Evolutionary conservation across 2,329 filamentous ascomycete genomes (phyloP).

Genomic region (Botrytis hyacinthi): DNA sequence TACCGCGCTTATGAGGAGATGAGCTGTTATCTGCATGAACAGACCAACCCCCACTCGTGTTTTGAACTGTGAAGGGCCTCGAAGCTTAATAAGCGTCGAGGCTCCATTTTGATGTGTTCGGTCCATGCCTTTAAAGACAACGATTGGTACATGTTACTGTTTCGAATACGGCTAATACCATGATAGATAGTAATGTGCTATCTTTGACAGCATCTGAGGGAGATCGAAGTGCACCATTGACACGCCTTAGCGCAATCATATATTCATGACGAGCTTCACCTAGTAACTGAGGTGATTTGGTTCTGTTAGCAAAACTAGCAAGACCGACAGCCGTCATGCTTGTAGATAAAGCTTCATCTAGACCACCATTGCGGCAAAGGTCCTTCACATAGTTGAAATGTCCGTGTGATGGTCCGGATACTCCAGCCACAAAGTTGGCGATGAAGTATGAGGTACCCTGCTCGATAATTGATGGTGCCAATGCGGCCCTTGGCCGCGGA

Average conservation of each 20-base stretch:
- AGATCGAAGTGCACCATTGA: conserved; percentile 48
- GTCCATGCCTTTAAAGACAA: conserved; percentile 51
- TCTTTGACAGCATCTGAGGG: conserved; percentile 49
- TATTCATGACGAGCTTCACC: conserved; percentile 50
- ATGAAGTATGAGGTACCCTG: conserved; percentile 24
- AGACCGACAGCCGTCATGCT: conserved; percentile 52
- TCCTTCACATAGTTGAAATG: conserved; percentile 23
- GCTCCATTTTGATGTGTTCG: conserved; percentile 55
- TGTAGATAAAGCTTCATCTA: conserved; percentile 21
- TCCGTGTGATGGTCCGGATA: conserved; percentile 18
- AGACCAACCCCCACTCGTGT: conserved; percentile 43
- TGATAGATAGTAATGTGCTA: conserved; percentile 52
- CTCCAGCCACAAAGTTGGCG: conserved; percentile 22
- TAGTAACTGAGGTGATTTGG: conserved; percentile 41
- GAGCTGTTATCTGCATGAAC: neutral
- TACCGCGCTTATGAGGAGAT: neutral
- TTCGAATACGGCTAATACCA: conserved; percentile 54
- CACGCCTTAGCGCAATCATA: conserved; percentile 48
- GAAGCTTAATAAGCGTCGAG: conserved; percentile 47
- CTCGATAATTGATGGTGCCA: conserved; percentile 19
- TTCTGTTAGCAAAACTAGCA: conserved; percentile 47
- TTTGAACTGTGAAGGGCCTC: conserved; percentile 48
- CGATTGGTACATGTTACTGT: conserved; percentile 46
- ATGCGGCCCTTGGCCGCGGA: neutral
- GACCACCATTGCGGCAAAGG: conserved; percentile 12